These are phyloP conservation scores for Backusella australiensis DNA, from an alignment of 192 early-diverging fungal species.

Conservation along the genomic window DNA sequence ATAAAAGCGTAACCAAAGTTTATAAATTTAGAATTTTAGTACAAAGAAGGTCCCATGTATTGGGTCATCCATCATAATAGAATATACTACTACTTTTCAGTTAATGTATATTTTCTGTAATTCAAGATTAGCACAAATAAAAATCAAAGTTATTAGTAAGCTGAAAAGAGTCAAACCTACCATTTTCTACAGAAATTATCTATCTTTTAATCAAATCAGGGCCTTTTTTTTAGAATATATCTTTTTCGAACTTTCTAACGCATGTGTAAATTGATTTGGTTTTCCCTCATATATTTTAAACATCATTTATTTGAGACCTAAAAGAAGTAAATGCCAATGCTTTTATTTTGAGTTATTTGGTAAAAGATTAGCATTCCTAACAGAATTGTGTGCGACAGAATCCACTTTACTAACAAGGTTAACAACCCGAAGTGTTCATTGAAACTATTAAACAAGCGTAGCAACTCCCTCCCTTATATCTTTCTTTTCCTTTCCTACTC, in stretches of 20 bases:
- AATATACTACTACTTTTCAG: no score
- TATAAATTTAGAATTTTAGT: no score
- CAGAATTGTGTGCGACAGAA: neutral
- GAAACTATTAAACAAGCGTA: neutral
- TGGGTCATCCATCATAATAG: no score
- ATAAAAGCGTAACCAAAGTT: no score
- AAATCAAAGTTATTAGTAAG: neutral
- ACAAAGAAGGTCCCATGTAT: no score
- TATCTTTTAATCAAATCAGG: neutral
- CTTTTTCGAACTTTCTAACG: neutral
- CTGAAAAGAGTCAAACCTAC: neutral
- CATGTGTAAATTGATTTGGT: neutral
- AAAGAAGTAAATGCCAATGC: neutral
- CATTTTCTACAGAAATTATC: neutral
- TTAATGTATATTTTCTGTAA: neutral
- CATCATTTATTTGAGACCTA: neutral
- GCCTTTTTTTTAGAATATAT: neutral
- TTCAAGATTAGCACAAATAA: neutral
- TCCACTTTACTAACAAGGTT: neutral
- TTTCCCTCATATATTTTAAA: neutral
- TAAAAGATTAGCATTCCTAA: neutral
- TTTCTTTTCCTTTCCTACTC: no score
- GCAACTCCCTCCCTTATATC: neutral
- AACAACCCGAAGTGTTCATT: neutral
- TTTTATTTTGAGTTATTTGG: no score